Evolutionary conservation across 1,139 yeast genomes (phyloP).

Genomic region (Torulaspora pretoriensis): DNA sequence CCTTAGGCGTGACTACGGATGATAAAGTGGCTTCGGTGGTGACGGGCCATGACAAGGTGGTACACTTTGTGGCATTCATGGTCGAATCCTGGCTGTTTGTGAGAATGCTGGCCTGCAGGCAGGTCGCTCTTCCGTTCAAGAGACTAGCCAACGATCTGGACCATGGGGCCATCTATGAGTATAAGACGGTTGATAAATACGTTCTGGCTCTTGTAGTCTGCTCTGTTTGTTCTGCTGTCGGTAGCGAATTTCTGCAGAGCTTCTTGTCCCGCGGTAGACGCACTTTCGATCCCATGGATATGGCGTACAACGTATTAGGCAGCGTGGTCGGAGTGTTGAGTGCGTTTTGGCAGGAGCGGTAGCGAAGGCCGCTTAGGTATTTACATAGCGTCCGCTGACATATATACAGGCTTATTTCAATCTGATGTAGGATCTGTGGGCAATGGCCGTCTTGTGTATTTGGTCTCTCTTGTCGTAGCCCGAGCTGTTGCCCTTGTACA

Average conservation of each 20-base stretch:
- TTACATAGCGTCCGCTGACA: slow-evolving; percentile 1
- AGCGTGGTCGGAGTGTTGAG: slow-evolving; percentile 26
- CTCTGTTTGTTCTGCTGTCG: slow-evolving; percentile 44
- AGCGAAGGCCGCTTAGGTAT: slow-evolving; percentile 1
- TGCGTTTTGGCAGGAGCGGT: slow-evolving; percentile 10
- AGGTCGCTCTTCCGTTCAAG: slow-evolving; percentile 3
- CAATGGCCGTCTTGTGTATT: slow-evolving; percentile 81
- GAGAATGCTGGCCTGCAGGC: slow-evolving; percentile 28
- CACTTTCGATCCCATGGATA: slow-evolving; percentile 49
- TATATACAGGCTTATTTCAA: slow-evolving; percentile 37
- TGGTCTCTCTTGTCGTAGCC: slow-evolving; percentile 80
- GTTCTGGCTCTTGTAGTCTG: slow-evolving; percentile 42
- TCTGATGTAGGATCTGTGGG: slow-evolving; percentile 69
- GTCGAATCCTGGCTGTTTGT: slow-evolving; percentile 49
- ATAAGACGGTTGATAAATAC: slow-evolving; percentile 35
- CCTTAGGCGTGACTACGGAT: slow-evolving; percentile 37
- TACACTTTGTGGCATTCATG: slow-evolving; percentile 48
- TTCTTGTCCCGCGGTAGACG: slow-evolving; percentile 42
- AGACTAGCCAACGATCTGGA: slow-evolving; percentile 4
- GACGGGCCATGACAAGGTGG: slow-evolving; percentile 47
- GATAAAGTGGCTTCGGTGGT: slow-evolving; percentile 47
- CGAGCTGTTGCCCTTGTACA: slow-evolving; percentile 71
- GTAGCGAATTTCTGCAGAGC: slow-evolving; percentile 50
- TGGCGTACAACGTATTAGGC: slow-evolving; percentile 42
- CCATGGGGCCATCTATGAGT: background rate